phyloP scores from a whole-genome alignment of 176 grass and related monocot genomes.

The Alloteropsis semialata region DNA sequence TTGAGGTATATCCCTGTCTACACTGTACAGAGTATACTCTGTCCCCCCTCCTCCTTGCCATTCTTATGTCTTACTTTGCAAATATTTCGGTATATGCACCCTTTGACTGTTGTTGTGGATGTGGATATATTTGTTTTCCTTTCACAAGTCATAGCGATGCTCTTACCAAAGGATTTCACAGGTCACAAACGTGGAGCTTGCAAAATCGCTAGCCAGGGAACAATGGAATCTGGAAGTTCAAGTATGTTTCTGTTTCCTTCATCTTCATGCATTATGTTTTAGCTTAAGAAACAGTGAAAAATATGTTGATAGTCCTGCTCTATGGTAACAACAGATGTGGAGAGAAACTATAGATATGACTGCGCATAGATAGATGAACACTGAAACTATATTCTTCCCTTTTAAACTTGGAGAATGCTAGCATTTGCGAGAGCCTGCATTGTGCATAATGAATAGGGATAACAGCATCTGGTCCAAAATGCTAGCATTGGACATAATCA shows the following conservation, averaged over 20 bases:
- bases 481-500: background rate
- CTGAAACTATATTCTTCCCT: background rate
- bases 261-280: background rate
- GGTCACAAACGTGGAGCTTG: slow-evolving; percentile 61
- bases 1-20: slow-evolving; percentile 61
- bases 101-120: background rate
- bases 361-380: background rate
- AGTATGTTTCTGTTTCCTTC: slow-evolving; percentile 45
- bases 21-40: too few relatives aligned
- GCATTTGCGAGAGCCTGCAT: background rate
- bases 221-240: slow-evolving; percentile 82
- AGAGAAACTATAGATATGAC: background rate
- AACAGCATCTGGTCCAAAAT: slow-evolving; percentile 3
- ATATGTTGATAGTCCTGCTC: background rate
- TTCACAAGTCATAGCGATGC: too few relatives aligned
- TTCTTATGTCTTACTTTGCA: too few relatives aligned
- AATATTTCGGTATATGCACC: background rate
- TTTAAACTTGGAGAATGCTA: background rate
- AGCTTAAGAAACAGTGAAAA: background rate
- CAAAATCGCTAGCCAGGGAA: slow-evolving; percentile 69
- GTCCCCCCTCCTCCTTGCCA: background rate
- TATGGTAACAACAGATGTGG: background rate
- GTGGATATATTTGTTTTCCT: background rate
- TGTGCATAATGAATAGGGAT: background rate
- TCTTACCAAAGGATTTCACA: too few relatives aligned